A percentile compares a stretch with the other conserved stretches of the same genome.
phyloP scores from a whole-genome alignment of 2,329 filamentous ascomycete genomes.

The Dactylonectria estremocensis region DNA sequence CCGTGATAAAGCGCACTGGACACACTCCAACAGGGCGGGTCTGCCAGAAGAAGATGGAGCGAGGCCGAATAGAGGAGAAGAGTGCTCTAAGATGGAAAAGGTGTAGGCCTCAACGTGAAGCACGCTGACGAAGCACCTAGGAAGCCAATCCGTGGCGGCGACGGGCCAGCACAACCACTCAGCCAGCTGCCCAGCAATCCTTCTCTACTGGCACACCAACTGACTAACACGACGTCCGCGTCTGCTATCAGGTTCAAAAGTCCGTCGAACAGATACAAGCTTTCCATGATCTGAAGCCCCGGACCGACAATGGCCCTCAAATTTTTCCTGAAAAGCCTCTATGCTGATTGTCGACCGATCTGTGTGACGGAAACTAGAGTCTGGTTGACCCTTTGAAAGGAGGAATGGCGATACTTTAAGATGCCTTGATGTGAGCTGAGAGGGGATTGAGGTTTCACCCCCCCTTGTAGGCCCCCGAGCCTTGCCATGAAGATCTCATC shows the following conservation, averaged over 20 bases:
- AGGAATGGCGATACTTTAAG: conserved; percentile 96
- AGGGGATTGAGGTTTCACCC: conserved; percentile 97
- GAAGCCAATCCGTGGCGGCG: background rate
- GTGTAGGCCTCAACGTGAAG: background rate
- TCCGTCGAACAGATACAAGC: conserved; percentile 83
- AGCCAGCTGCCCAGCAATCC: background rate
- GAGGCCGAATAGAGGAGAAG: background rate
- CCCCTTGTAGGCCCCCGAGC: no score
- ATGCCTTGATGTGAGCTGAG: conserved; percentile 96
- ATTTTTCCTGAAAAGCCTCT: no score
- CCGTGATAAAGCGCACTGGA: background rate
- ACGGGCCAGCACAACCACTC: background rate
- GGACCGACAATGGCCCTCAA: conserved; percentile 87
- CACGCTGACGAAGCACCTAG: background rate
- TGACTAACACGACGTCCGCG: conserved; percentile 7
- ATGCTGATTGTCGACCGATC: conserved; percentile 89
- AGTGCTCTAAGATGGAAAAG: background rate
- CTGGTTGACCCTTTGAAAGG: conserved; percentile 95
- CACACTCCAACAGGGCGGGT: background rate
- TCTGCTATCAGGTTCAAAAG: conserved; percentile 74
- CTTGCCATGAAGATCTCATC: conserved; percentile 93
- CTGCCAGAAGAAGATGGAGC: background rate
- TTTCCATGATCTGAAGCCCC: conserved; percentile 74
- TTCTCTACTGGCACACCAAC: background rate
- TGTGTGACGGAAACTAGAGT: conserved; percentile 93